These are phyloP conservation scores for Phialophora tarda DNA, from an alignment of 2,329 filamentous ascomycete genomes.

Conservation along the genomic window DNA sequence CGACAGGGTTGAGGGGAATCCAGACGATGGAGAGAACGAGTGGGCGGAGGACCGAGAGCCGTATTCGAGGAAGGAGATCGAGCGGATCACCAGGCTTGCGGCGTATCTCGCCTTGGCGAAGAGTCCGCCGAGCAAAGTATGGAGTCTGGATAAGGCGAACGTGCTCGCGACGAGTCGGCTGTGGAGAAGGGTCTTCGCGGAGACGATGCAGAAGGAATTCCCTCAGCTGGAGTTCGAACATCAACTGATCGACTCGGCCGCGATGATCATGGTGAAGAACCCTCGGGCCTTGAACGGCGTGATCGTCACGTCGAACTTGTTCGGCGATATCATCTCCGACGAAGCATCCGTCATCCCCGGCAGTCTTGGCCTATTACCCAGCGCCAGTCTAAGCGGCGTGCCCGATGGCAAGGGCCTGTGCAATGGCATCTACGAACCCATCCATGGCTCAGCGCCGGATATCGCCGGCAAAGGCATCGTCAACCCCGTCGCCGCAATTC, in stretches of 20 bases:
- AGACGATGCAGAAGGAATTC: constrained; percentile 87
- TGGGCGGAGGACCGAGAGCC: constrained; percentile 81
- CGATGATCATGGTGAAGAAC: constrained; percentile 97
- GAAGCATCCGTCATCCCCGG: constrained; percentile 95
- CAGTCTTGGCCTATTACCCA: constrained; percentile 84
- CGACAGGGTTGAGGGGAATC: constrained; percentile 76
- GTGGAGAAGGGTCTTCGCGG: constrained; percentile 85
- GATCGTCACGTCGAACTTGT: constrained; percentile 89
- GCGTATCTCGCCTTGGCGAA: constrained; percentile 79
- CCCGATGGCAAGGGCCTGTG: constrained; percentile 70
- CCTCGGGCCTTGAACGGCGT: constrained; percentile 86
- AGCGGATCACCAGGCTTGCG: constrained; percentile 82
- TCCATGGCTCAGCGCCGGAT: constrained; percentile 92
- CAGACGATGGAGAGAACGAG: constrained; percentile 65
- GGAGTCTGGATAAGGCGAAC: constrained; percentile 94
- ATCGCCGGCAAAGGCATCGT: constrained; percentile 91
- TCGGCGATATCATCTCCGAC: constrained; percentile 94
- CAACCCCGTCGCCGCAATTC: constrained; percentile 88
- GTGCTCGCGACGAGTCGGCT: constrained; percentile 87
- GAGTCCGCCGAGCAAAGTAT: constrained; percentile 77
- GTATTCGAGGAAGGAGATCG: constrained; percentile 83
- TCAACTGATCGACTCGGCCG: constrained; percentile 94
- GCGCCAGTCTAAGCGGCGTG: constrained; percentile 82
- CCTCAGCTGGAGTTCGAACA: constrained; percentile 82
- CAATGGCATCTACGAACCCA: constrained; percentile 97